Conservation (phyloP, 192 early-diverging fungal genomes). For the Jimgerdemannia flammicorona region DNA sequence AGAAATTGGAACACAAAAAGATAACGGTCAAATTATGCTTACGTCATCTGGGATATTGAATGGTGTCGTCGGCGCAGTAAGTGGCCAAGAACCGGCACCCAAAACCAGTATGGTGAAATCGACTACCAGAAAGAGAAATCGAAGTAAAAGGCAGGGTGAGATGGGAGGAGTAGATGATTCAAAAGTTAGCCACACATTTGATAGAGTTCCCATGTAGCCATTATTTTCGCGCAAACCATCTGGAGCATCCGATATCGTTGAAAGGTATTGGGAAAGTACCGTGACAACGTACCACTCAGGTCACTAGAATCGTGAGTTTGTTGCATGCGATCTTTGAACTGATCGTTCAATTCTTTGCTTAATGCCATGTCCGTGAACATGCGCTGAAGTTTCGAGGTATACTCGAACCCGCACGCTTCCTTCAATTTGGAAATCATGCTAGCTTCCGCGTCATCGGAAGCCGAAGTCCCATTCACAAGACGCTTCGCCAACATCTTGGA, state of each 20-base stretch:
- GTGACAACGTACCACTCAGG: constrained; percentile 11
- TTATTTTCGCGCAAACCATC: no score
- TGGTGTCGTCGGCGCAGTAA: constrained; percentile 68
- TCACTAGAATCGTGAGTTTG: constrained; percentile 29
- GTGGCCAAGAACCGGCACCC: constrained; percentile 86
- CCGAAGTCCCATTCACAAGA: constrained; percentile 84
- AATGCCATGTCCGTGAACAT: constrained; percentile 96
- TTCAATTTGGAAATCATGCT: constrained; percentile 93
- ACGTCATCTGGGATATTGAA: constrained; percentile 89
- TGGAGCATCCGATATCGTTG: constrained; percentile 1
- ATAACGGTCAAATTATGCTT: constrained; percentile 11
- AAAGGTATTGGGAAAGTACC: background rate
- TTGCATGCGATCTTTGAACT: constrained; percentile 65
- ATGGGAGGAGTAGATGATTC: background rate
- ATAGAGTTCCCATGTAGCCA: background rate
- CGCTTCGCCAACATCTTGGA: constrained; percentile 90
- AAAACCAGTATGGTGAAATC: constrained; percentile 90
- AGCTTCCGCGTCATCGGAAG: constrained; percentile 88
- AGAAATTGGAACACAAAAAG: background rate
- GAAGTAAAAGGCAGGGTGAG: background rate
- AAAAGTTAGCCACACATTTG: background rate
- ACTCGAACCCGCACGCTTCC: constrained; percentile 92
- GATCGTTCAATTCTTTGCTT: constrained; percentile 85
- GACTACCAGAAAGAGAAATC: constrained; percentile 10
- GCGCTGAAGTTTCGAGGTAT: constrained; percentile 88